phyloP scores from a whole-genome alignment of 140 eudicot species.

The Ambrosia hybrid region DNA sequence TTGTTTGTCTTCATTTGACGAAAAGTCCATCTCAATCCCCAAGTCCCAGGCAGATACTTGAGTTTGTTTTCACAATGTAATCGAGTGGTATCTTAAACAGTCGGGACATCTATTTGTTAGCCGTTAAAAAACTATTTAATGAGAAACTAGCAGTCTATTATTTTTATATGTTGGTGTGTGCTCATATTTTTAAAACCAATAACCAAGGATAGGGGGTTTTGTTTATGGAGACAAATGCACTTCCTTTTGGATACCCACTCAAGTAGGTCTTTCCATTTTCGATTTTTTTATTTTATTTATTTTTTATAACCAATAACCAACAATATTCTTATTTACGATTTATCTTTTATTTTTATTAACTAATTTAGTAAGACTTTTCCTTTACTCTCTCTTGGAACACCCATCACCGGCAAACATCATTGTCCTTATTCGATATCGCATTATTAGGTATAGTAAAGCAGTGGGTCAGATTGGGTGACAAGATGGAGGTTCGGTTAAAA shows the following conservation, averaged over 20 bases:
- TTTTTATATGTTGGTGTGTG: background rate
- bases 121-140: background rate
- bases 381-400: background rate
- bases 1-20: background rate
- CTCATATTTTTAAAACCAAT: background rate
- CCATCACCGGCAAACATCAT: background rate
- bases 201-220: background rate
- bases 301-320: background rate
- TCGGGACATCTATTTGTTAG: too few relatives aligned
- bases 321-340: too few relatives aligned
- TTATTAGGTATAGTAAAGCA: too few relatives aligned
- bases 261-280: background rate
- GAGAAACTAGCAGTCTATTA: background rate
- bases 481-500: background rate
- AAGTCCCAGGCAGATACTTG: too few relatives aligned
- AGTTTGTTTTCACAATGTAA: background rate
- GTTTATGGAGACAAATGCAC: conserved; percentile 1
- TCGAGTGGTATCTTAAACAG: too few relatives aligned
- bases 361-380: background rate
- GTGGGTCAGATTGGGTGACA: background rate
- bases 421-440: background rate
- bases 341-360: too few relatives aligned
- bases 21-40: background rate
- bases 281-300: background rate
- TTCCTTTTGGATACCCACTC: background rate